phyloP scores from a whole-genome alignment of 1,284 basidiomycete genomes.

The Ceratobasidium sp. region DNA sequence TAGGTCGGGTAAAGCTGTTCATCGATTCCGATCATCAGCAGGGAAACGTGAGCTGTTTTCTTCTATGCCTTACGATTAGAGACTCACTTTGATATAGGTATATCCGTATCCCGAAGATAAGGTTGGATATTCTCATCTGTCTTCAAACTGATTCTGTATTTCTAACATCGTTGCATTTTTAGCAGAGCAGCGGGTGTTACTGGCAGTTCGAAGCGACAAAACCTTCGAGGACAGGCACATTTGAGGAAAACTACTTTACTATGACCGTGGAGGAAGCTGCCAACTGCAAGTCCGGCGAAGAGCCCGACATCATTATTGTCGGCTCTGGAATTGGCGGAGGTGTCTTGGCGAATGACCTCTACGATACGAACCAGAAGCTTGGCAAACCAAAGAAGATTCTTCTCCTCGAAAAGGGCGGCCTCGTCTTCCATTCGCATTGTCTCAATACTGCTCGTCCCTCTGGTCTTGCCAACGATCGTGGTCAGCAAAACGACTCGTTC shows the following conservation, averaged over 20 bases:
- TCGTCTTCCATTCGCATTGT: conserved; percentile 43
- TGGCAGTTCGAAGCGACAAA: too few relatives aligned
- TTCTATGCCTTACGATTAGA: too few relatives aligned
- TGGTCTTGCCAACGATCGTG: conserved; percentile 38
- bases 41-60: too few relatives aligned
- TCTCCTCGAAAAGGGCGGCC: conserved; percentile 42
- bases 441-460: conserved; percentile 43
- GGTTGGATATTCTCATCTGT: too few relatives aligned
- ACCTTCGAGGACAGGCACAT: too few relatives aligned
- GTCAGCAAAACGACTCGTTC: conserved; percentile 43
- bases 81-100: too few relatives aligned
- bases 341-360: conserved; percentile 42
- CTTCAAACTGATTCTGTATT: too few relatives aligned
- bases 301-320: conserved; percentile 43
- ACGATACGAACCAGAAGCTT: conserved; percentile 39
- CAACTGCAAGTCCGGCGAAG: conserved; percentile 33
- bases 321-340: conserved; percentile 43
- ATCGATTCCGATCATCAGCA: too few relatives aligned
- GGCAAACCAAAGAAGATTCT: conserved; percentile 41
- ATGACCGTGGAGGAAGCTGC: conserved; percentile 36
- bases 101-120: too few relatives aligned
- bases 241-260: conserved; percentile 31
- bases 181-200: too few relatives aligned
- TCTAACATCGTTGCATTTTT: too few relatives aligned
- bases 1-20: too few relatives aligned